Percentiles rank a stretch among this genome's conserved stretches.
phyloP scores from a whole-genome alignment of 352 stramenopile genomes.

The Phytophthora citrophthora region DNA sequence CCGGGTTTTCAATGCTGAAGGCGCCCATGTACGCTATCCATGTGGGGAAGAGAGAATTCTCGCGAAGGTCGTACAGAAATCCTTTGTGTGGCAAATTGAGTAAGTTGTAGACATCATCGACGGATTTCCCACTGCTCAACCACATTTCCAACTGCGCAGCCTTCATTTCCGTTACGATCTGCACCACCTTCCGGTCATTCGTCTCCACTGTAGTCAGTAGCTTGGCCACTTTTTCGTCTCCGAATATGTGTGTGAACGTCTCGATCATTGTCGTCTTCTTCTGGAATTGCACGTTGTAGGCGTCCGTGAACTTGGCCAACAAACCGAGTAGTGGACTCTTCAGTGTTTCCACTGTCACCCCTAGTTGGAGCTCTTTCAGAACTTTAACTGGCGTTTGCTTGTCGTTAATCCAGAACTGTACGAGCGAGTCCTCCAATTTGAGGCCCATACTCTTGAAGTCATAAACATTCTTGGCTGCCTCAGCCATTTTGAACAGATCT shows the following conservation, averaged over 20 bases:
- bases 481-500: not conserved
- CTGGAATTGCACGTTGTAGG: not conserved
- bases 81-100: not conserved
- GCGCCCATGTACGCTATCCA: not conserved
- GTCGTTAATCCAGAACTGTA: not conserved
- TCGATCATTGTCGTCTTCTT: conserved; percentile 2
- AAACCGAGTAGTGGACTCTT: not conserved
- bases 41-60: not conserved
- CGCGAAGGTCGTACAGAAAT: not conserved
- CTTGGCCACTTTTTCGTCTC: not conserved
- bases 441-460: not conserved
- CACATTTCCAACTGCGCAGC: not conserved
- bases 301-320: not conserved
- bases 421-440: not conserved
- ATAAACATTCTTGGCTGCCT: not conserved
- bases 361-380: not conserved
- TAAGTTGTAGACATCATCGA: not conserved
- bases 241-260: not conserved
- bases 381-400: not conserved
- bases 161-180: conserved; percentile 1
- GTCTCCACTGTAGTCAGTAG: conserved; percentile 4
- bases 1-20: not conserved
- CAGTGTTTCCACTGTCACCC: not conserved
- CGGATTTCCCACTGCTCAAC: not conserved
- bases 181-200: not conserved